Evolutionary conservation across 352 stramenopile species (phyloP), one percentile per base, ranked within the genome.

Genomic region (Pythium aquatile): DNA sequence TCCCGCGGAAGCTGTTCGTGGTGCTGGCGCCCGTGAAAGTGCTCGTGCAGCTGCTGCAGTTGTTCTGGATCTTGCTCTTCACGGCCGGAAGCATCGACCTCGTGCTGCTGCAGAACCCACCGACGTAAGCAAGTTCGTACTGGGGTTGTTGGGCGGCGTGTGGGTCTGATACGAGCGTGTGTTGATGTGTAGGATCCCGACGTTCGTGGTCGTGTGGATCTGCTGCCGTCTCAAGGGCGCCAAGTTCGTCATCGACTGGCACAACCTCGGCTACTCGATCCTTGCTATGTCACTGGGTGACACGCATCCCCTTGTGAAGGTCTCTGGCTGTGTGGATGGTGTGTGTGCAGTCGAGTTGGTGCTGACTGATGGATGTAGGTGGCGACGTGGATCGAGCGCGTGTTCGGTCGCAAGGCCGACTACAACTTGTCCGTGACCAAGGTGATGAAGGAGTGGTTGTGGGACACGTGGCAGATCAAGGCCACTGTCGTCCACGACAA

Each of bases 231-330:
- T 92, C 29, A 91, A 97, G 26, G 72, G 87, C 24, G 88, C 96
- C 30, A 88, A 87, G 56, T 95, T 99, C 55, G 83, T 99, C 14
- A 96, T 99, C 68, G 98, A 99, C 74, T 99, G 98, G 98, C 98
- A 99, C 77, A 99, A 99, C 80, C 74, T 99, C 37, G 98, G 97
- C 32, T 99, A 97, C 82, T 99, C 94, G 60, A 98, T 99, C 76
- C 88, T 99, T 46, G 83, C 76, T 42, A 73, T 90, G 42, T 96
- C 81, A 42, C 73, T 90, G 53, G 85, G 73, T 40, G 64, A 61
- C 32, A 62, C 55, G 32, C 82, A 96, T 56, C 68, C 74, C 20
- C 68, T 95, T n/a, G 87, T 95, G 35, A 90, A 90, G 73, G 83
- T 90, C 20, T 24, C 0, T 24, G 20, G 20, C 20, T 24, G 20